These are phyloP conservation scores for Plasmodium ovale DNA, from an alignment of 169 alveolate genomes.

Conservation along the genomic window DNA sequence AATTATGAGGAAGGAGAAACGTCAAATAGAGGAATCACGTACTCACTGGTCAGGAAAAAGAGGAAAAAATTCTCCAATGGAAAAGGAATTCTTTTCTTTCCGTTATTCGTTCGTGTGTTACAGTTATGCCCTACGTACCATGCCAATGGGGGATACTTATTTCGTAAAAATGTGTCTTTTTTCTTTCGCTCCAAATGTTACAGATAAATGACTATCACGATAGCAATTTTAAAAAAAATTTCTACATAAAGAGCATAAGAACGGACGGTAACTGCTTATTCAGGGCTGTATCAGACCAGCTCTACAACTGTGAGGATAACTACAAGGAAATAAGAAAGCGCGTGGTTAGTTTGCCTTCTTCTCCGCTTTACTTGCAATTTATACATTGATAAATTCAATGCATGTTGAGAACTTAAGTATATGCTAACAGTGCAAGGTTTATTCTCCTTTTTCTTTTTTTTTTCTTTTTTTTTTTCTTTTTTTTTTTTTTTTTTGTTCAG, in stretches of 20 bases:
- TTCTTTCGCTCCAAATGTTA: neutral
- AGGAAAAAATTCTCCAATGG: too few species aligned
- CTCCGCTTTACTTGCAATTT: neutral
- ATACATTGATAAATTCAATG: too few species aligned
- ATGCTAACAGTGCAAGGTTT: too few species aligned
- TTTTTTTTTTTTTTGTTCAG: slow-evolving; percentile 9
- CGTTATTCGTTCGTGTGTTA: neutral
- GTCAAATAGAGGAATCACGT: neutral
- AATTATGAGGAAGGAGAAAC: neutral
- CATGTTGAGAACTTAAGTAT: too few species aligned
- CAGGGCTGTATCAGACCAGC: slow-evolving; percentile 64
- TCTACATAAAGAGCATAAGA: slow-evolving; percentile 57
- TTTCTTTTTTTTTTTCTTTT: neutral
- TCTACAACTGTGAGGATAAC: slow-evolving; percentile 53
- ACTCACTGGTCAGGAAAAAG: slow-evolving; percentile 8
- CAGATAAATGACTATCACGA: slow-evolving; percentile 62
- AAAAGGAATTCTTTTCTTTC: neutral
- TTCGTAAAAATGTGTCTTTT: neutral
- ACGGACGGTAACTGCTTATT: slow-evolving; percentile 65
- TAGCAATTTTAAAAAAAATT: slow-evolving; percentile 52
- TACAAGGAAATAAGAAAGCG: slow-evolving; percentile 56
- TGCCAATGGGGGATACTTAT: neutral
- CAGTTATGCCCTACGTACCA: neutral
- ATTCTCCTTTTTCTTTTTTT: neutral
- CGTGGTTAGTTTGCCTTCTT: slow-evolving; percentile 21